A percentile compares a stretch with the other conserved stretches of the same genome.
Evolutionary conservation across 2,329 filamentous ascomycete genomes (phyloP).

Genomic region (Xylariales sp.): DNA sequence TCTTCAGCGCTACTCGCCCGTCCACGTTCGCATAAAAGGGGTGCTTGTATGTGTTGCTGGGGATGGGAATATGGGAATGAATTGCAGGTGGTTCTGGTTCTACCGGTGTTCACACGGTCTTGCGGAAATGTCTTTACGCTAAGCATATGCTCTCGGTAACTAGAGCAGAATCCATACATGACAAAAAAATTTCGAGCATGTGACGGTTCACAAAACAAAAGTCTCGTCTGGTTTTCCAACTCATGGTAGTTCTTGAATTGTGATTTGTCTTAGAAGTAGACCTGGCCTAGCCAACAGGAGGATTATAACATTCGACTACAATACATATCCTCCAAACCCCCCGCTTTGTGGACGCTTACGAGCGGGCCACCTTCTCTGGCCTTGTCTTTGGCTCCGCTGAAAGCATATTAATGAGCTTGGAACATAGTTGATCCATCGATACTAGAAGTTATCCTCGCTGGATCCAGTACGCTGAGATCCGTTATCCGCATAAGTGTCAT

Average conservation of each 20-base stretch:
- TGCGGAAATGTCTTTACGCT: constrained; percentile 12
- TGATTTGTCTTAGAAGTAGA: no score
- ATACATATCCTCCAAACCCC: no score
- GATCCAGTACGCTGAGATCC: constrained; percentile 17
- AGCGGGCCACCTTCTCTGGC: no score
- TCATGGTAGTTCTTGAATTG: no score
- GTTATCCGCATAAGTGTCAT: constrained; percentile 31
- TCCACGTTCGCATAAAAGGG: constrained; percentile 91
- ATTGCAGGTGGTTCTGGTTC: constrained; percentile 26
- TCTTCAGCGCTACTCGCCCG: constrained; percentile 90
- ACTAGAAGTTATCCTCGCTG: constrained; percentile 14
- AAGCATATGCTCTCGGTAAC: constrained; percentile 11
- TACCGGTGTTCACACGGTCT: constrained; percentile 42
- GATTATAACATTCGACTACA: no score
- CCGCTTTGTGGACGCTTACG: no score
- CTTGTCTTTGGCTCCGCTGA: no score
- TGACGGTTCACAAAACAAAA: not conserved
- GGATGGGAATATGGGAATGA: constrained; percentile 39
- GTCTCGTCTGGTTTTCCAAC: no score
- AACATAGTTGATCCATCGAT: not conserved
- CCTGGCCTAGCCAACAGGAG: no score
- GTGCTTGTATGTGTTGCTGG: constrained; percentile 45
- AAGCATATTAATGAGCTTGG: no score
- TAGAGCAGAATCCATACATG: constrained; percentile 7
- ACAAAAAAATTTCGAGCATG: not conserved